These are phyloP conservation scores for Daldinia vernicosa DNA, from an alignment of 495 filamentous ascomycete species.

Conservation along the genomic window DNA sequence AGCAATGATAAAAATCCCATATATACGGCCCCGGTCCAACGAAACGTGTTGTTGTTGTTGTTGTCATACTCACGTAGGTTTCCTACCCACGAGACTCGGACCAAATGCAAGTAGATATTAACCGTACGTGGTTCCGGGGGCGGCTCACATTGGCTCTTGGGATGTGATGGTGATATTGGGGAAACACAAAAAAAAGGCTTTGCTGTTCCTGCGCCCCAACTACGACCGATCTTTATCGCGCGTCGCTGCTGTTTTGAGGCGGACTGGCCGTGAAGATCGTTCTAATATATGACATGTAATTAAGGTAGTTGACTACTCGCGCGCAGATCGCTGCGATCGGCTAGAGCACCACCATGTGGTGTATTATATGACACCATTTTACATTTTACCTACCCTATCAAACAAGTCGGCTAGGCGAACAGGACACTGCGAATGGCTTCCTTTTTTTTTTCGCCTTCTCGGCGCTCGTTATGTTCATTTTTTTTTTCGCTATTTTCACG, in stretches of 20 bases:
- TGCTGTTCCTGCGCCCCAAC: constrained; percentile 15
- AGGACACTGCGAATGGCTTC: constrained; percentile 3
- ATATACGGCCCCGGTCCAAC: not conserved
- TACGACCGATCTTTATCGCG: constrained; percentile 4
- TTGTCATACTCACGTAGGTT: constrained; percentile 7
- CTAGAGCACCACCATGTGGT: constrained; percentile 2
- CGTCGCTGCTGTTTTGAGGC: not conserved
- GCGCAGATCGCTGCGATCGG: constrained; percentile 7
- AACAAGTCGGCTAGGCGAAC: not conserved
- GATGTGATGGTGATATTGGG: constrained; percentile 2
- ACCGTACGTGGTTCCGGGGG: constrained; percentile 10
- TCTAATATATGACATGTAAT: not conserved
- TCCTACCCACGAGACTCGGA: constrained; percentile 17
- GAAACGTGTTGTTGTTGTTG: not conserved
- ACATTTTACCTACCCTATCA: not conserved
- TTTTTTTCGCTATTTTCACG: too few species aligned
- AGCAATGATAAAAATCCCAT: not conserved
- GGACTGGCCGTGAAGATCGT: not conserved
- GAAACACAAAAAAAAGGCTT: constrained; percentile 12
- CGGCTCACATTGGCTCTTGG: not conserved
- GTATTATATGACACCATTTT: not conserved
- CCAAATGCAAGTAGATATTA: constrained; percentile 22
- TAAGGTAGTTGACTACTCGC: not conserved
- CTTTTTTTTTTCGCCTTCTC: not conserved
- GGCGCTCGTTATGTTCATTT: not conserved